Percentiles rank a stretch among this genome's conserved stretches.
Evolutionary conservation across 345 rosid species (phyloP).

Genomic region (Hibiscus syriacus): DNA sequence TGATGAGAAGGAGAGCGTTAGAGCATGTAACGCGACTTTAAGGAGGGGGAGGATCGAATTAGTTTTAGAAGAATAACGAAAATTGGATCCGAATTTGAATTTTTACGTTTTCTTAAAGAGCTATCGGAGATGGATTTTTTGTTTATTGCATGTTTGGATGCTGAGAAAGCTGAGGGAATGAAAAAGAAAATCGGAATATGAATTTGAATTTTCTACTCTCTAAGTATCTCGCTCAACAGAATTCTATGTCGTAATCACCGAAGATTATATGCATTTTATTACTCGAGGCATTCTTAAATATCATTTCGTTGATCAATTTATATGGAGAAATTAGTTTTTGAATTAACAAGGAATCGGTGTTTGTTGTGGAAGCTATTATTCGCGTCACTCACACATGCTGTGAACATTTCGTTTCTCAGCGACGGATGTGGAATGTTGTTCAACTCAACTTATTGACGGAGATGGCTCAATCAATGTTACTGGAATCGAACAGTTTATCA

Average conservation of each 20-base stretch:
- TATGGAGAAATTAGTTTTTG: not conserved
- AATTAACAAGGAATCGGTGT: not conserved
- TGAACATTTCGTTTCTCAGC: slow-evolving; percentile 24
- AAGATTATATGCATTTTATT: not conserved
- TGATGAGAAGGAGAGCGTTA: slow-evolving; percentile 2
- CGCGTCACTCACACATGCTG: not conserved
- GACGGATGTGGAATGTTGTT: slow-evolving; percentile 39
- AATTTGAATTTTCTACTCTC: not conserved
- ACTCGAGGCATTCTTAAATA: no score
- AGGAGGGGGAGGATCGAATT: slow-evolving; percentile 2
- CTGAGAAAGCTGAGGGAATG: slow-evolving; percentile 9
- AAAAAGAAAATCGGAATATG: not conserved
- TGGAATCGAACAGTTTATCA: slow-evolving; percentile 70
- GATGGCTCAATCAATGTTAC: slow-evolving; percentile 64
- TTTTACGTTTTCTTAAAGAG: not conserved
- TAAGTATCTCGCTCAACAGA: not conserved
- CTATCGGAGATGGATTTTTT: not conserved
- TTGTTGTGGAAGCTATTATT: not conserved
- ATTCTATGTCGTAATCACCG: no score
- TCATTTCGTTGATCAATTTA: slow-evolving; percentile 11
- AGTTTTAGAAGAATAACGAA: not conserved
- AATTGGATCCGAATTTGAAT: not conserved
- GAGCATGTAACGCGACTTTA: slow-evolving; percentile 4
- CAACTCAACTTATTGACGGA: slow-evolving; percentile 92
- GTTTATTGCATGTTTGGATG: slow-evolving; percentile 18